These are phyloP conservation scores for Cryptosporidium sp. DNA, from an alignment of 169 alveolate species.

Conservation along the genomic window DNA sequence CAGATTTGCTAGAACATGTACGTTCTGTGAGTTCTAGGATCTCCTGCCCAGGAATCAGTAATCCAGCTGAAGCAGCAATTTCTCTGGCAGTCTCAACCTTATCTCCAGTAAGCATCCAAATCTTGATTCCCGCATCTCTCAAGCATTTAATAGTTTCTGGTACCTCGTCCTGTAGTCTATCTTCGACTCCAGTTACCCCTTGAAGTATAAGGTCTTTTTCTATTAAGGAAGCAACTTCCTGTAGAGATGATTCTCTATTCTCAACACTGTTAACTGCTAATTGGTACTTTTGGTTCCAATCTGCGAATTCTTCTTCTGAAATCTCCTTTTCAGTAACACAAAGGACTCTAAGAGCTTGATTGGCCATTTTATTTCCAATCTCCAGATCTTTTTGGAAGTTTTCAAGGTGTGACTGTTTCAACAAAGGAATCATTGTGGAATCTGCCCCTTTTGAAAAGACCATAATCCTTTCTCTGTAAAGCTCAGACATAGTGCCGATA, in stretches of 20 bases:
- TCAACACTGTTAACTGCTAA: conserved; percentile 79
- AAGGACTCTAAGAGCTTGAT: conserved; percentile 91
- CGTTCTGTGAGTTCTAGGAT: conserved; percentile 56
- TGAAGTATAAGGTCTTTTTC: conserved; percentile 91
- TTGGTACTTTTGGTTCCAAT: conserved; percentile 82
- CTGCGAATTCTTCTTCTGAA: conserved; percentile 80
- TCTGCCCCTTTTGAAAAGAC: conserved; percentile 95
- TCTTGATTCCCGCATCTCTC: conserved; percentile 94
- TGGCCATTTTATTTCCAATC: conserved; percentile 81
- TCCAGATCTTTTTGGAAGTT: conserved; percentile 79
- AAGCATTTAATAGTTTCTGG: conserved; percentile 94
- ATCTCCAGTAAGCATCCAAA: conserved; percentile 99
- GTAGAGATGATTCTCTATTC: conserved; percentile 83
- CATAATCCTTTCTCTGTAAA: conserved; percentile 71
- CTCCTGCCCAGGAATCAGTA: conserved; percentile 29
- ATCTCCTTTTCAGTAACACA: conserved; percentile 92
- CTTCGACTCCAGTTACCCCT: conserved; percentile 98
- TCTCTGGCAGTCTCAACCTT: conserved; percentile 97
- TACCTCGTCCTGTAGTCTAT: conserved; percentile 95
- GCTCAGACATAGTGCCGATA: conserved; percentile 19
- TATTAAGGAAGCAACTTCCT: conserved; percentile 85
- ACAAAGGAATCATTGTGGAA: conserved; percentile 86
- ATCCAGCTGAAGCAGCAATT: conserved; percentile 81
- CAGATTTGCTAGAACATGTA: conserved; percentile 31
- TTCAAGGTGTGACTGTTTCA: conserved; percentile 78